phyloP scores from a whole-genome alignment of 2,329 filamentous ascomycete genomes.

The Keithomyces neogunnii region DNA sequence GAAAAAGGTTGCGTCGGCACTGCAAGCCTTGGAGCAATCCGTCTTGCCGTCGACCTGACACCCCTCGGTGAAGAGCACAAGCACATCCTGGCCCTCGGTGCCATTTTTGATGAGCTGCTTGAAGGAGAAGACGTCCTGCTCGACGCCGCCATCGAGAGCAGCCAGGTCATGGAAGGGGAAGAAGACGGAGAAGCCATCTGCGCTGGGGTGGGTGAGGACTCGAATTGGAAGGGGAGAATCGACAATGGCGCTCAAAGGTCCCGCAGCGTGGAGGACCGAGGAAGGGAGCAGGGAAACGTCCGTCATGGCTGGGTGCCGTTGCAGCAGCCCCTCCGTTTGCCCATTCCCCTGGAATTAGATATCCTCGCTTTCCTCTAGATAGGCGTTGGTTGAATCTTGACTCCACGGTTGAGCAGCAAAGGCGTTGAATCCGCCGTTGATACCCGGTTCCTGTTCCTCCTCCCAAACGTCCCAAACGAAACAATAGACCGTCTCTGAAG shows the following conservation, averaged over 20 bases:
- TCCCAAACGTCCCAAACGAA: neutral
- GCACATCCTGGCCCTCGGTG: slow-evolving; percentile 22
- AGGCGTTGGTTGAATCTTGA: too few relatives aligned
- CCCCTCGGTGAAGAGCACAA: slow-evolving; percentile 23
- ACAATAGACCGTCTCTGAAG: neutral
- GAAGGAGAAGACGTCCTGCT: slow-evolving; percentile 20
- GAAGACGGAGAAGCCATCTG: slow-evolving; percentile 26
- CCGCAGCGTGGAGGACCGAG: neutral
- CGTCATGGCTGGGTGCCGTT: slow-evolving; percentile 1
- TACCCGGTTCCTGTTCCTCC: neutral
- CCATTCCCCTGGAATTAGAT: neutral
- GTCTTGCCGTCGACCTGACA: slow-evolving; percentile 19
- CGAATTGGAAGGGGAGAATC: slow-evolving; percentile 14
- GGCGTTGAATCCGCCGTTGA: too few relatives aligned
- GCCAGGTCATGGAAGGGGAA: slow-evolving; percentile 29
- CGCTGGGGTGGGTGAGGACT: slow-evolving; percentile 16
- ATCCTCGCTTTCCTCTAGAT: too few relatives aligned
- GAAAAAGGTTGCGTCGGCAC: slow-evolving; percentile 20
- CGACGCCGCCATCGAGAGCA: slow-evolving; percentile 15
- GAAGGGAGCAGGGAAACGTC: neutral
- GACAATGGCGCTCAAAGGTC: neutral
- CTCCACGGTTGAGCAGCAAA: neutral
- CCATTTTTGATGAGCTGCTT: slow-evolving; percentile 25
- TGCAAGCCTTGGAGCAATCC: slow-evolving; percentile 26
- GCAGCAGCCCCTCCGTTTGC: neutral